A percentile compares a stretch with the other conserved stretches of the same genome.
Evolutionary conservation across 331 rosid species (phyloP).

Genomic region (Rhamnella rubrinervis): DNA sequence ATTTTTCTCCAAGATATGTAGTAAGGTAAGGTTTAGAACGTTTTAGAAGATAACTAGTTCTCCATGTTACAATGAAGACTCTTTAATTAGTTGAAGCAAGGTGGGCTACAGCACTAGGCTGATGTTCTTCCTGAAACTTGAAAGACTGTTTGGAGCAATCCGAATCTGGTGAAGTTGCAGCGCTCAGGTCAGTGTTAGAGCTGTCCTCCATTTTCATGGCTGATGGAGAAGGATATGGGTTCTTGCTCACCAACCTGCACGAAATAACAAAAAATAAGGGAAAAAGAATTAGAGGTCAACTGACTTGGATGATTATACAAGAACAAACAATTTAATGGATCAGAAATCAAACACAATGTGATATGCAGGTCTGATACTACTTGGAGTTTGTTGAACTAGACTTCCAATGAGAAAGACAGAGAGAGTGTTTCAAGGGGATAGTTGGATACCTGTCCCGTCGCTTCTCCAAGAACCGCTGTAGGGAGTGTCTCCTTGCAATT

Average conservation of each 20-base stretch:
- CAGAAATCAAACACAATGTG: not conserved
- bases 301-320: no score
- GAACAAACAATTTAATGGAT: not conserved
- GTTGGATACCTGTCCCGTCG: constrained; percentile 53
- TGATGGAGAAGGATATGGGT: constrained; percentile 48
- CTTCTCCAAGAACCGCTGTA: constrained; percentile 76
- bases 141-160: constrained; percentile 27
- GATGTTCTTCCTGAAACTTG: constrained; percentile 27
- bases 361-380: not conserved
- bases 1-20: not conserved
- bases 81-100: constrained; percentile 8
- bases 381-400: not conserved
- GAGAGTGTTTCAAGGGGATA: not conserved
- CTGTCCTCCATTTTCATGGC: constrained; percentile 27
- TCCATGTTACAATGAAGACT: not conserved
- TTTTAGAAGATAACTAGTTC: constrained; percentile 6
- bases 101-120: constrained; percentile 10
- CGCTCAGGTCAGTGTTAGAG: constrained; percentile 14
- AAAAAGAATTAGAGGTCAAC: not conserved
- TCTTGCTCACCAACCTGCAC: constrained; percentile 55
- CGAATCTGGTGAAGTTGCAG: constrained; percentile 24
- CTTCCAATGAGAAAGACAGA: not conserved
- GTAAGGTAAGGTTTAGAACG: not conserved
- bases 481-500: constrained; percentile 73
- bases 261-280: constrained; percentile 11